phyloP scores from a whole-genome alignment of 108 stramenopile genomes.

The Asterionellopsis glacialis region DNA sequence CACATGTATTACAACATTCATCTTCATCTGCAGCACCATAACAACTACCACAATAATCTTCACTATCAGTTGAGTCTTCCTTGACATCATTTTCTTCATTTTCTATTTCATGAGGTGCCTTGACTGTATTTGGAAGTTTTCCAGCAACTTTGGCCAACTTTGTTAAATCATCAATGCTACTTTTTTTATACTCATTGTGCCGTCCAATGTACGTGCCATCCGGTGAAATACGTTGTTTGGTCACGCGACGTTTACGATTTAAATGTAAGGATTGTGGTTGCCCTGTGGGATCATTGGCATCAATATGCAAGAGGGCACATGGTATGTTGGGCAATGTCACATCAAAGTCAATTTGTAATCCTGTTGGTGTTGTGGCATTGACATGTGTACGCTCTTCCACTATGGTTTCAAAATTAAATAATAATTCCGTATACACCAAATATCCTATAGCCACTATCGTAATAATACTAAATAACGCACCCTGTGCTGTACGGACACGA shows the following conservation, averaged over 20 bases:
- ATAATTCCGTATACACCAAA: slow-evolving; percentile 59
- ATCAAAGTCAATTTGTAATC: slow-evolving; percentile 88
- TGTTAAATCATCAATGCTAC: not conserved
- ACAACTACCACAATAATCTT: slow-evolving; percentile 87
- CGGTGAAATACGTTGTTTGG: slow-evolving; percentile 73
- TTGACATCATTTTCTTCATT: not conserved
- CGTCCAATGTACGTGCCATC: slow-evolving; percentile 30
- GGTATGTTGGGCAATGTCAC: slow-evolving; percentile 76
- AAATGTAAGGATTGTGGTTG: slow-evolving; percentile 82
- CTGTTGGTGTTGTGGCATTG: slow-evolving; percentile 71
- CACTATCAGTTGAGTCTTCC: slow-evolving; percentile 7
- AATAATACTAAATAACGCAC: slow-evolving; percentile 39
- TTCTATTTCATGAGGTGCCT: not conserved
- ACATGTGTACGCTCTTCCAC: slow-evolving; percentile 72
- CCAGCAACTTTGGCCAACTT: not conserved
- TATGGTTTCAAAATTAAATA: slow-evolving; percentile 60
- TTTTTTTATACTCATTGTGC: slow-evolving; percentile 6
- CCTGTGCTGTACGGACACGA: slow-evolving; percentile 68
- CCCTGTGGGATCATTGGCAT: slow-evolving; percentile 90
- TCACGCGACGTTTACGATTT: slow-evolving; percentile 69
- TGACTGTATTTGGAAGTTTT: too few species aligned
- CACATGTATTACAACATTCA: slow-evolving; percentile 96
- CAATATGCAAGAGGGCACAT: slow-evolving; percentile 78
- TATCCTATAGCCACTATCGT: slow-evolving; percentile 46
- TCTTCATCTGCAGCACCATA: slow-evolving; percentile 91